phyloP scores from a whole-genome alignment of 805 yeast species.

The Yarrowia porcina region DNA sequence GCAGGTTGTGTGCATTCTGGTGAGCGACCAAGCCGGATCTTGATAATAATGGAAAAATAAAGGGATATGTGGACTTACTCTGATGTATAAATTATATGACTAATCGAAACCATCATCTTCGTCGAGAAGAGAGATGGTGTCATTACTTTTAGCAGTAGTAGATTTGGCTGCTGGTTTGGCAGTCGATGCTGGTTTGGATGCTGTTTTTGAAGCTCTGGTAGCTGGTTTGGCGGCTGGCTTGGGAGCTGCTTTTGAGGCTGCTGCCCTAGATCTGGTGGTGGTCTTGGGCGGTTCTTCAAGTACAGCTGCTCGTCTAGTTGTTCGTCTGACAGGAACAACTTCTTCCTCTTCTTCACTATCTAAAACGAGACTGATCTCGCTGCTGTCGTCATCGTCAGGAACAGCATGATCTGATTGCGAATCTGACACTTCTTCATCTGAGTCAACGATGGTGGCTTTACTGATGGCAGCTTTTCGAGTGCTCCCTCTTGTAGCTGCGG shows the following conservation, averaged over 20 bases:
- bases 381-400: not conserved
- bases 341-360: constrained; percentile 11
- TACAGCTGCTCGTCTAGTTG: not conserved
- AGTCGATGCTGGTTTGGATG: not conserved
- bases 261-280: not conserved
- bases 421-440: constrained; percentile 5
- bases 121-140: not conserved
- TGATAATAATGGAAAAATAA: not conserved
- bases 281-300: not conserved
- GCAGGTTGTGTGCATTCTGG: not conserved
- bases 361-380: not conserved
- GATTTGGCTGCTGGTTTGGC: not conserved
- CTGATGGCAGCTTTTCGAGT: not conserved
- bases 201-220: no score
- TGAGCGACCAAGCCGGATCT: not conserved
- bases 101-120: constrained; percentile 9
- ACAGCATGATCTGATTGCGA: not conserved
- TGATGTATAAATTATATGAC: not conserved
- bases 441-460: not conserved
- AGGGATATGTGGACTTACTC: no score
- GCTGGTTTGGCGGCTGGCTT: no score
- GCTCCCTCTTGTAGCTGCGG: not conserved
- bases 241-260: not conserved
- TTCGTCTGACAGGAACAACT: not conserved
- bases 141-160: not conserved